These are phyloP conservation scores for Teratosphaeria gauchensis DNA, from an alignment of 2,329 filamentous ascomycete species.

Conservation along the genomic window DNA sequence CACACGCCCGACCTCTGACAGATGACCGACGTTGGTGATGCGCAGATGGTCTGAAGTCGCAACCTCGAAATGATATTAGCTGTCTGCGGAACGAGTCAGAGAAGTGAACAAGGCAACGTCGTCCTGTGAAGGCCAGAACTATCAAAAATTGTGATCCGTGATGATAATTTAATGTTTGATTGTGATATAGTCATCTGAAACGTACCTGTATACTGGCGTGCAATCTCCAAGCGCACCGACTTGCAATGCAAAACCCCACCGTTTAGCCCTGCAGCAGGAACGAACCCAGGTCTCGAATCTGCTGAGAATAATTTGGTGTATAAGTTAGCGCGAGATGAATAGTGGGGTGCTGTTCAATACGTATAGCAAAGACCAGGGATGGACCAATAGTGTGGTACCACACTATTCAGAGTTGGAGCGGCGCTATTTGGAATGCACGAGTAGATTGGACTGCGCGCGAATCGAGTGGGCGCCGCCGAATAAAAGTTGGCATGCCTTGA, in stretches of 20 bases:
- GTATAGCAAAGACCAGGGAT: neutral
- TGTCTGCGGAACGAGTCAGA: neutral
- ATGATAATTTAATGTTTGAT: neutral
- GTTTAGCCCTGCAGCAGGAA: neutral
- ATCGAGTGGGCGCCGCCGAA: neutral
- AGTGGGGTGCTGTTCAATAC: neutral
- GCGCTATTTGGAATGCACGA: neutral
- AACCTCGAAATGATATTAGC: neutral
- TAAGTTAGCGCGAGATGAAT: conserved; percentile 1
- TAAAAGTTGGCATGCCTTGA: neutral
- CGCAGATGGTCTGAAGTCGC: neutral
- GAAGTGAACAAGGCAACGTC: neutral
- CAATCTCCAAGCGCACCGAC: neutral
- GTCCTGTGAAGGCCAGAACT: neutral
- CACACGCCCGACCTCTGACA: neutral
- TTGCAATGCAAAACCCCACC: neutral
- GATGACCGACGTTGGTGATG: neutral
- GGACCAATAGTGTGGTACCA: neutral
- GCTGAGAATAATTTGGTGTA: neutral
- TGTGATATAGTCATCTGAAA: conserved; percentile 3
- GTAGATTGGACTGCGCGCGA: neutral
- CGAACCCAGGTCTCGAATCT: neutral
- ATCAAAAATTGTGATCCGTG: neutral
- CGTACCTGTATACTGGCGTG: conserved; percentile 1
- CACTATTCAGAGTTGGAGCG: neutral